Evolutionary conservation across 768 basidiomycete species (phyloP), one percentile per base, ranked within the genome.

Genomic region (Trametes sanguinea): DNA sequence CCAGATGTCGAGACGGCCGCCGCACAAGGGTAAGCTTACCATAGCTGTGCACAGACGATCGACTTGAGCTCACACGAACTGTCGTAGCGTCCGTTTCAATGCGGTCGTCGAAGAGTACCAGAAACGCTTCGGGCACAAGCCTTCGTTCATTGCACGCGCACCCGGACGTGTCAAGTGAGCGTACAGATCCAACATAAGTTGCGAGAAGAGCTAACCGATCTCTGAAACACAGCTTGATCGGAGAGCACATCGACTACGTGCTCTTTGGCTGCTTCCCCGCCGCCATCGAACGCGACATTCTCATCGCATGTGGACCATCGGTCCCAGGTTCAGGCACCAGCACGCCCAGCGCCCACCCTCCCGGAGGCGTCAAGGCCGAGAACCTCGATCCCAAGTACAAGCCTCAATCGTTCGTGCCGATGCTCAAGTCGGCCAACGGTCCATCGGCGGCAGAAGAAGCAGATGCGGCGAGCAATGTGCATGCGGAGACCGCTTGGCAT

Each of bases 191-290:
- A 37, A 39, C 16, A 27, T 35, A 29, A 13, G 17, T 30, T 32
- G 14, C 16, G 50, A 45, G 37, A 50, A 48, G 5, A 22, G n/a
- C 42, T 63, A 30, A 61, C 22, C 39, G 42, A 10, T 2, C 6
- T 5, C 10, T 17, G 29, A n/a, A 57, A n/a, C 53, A 16, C 44
- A 68, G 60, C 54, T 57, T 74, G 16, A 71, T 76, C 85, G 90
- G 90, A 35, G 90, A 92, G 75, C 89, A 93, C 70, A 89, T 93
- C 71, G 91, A 93, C 73, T 93, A 93, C 66, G 84, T 87, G 0
- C 77, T 92, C 30, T 92, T 93, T 66, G 92, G 92, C 3, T 91
- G 91, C 7, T 80, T 94, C 39, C 94, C 92, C 14, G 82, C 88
- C n/a, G 93, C 92, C 0, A 82, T 94, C 42, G 92, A 93, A 65